A percentile compares a stretch with the other conserved stretches of the same genome.
Evolutionary conservation across 2,329 filamentous ascomycete species (phyloP).

Genomic region (Hymenoscyphus repandus): DNA sequence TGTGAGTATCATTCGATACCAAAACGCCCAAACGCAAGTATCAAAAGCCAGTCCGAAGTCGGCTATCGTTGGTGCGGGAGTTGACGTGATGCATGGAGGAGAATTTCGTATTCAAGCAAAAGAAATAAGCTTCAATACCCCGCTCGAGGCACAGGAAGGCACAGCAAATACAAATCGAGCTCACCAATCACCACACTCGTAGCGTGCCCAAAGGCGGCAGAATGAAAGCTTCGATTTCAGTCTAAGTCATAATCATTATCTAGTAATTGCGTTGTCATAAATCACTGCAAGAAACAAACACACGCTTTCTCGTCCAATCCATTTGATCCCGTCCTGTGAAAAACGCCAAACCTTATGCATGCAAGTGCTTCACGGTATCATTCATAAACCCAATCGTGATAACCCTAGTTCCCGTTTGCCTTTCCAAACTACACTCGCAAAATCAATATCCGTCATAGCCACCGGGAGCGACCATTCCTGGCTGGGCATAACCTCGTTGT

Average conservation of each 20-base stretch:
- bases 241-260: constrained; percentile 3
- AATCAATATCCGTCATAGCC: constrained; percentile 25
- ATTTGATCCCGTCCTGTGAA: neutral
- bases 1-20: too few species aligned
- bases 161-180: too few species aligned
- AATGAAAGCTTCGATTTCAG: neutral
- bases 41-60: too few species aligned
- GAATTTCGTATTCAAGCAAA: too few species aligned
- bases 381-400: neutral
- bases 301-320: neutral
- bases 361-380: constrained; percentile 6
- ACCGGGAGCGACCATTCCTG: constrained; percentile 21
- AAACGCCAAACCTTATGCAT: constrained; percentile 5
- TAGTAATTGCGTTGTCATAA: neutral
- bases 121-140: too few species aligned
- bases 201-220: too few species aligned
- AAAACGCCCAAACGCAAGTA: too few species aligned
- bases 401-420: neutral
- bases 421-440: constrained; percentile 9
- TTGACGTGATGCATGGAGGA: too few species aligned
- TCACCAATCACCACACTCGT: too few species aligned
- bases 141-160: too few species aligned
- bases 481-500: constrained; percentile 25
- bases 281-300: neutral
- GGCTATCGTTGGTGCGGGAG: too few species aligned